phyloP scores from a whole-genome alignment of 106 monocot species.

The Apostasia ramifera region DNA sequence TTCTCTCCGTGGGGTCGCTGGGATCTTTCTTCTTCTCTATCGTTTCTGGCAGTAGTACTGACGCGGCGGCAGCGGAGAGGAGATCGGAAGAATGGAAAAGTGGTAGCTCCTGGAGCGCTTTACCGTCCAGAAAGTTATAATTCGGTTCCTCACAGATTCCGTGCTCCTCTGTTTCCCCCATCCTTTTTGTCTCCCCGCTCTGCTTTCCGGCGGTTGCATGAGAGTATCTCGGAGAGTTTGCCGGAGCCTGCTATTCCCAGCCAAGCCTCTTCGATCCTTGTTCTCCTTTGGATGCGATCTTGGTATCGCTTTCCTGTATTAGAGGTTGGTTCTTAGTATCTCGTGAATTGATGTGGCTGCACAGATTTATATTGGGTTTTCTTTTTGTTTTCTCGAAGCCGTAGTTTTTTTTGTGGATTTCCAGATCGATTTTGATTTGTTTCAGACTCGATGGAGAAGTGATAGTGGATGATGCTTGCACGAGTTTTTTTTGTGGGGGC shows the following conservation, averaged over 20 bases:
- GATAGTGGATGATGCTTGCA: background rate
- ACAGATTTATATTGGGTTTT: background rate
- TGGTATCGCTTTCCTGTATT: background rate
- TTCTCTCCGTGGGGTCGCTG: background rate
- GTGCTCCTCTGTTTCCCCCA: constrained; percentile 1
- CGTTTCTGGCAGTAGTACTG: constrained; percentile 2
- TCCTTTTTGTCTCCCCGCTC: background rate
- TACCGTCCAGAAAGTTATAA: background rate
- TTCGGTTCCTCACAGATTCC: background rate
- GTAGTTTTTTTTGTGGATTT: background rate
- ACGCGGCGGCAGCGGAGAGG: background rate
- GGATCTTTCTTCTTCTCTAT: background rate
- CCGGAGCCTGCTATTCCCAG: background rate
- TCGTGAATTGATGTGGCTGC: background rate
- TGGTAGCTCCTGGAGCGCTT: background rate
- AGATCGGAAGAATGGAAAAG: background rate
- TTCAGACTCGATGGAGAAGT: too few relatives aligned
- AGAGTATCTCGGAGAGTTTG: background rate
- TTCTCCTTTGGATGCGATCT: background rate
- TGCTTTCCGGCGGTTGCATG: background rate
- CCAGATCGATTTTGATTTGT: background rate
- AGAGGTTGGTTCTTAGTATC: background rate
- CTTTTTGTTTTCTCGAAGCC: background rate
- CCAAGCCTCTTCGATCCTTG: background rate
- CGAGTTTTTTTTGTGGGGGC: background rate